These are phyloP conservation scores for Puccinia horiana DNA, from an alignment of 1,284 basidiomycete species.

Conservation along the genomic window DNA sequence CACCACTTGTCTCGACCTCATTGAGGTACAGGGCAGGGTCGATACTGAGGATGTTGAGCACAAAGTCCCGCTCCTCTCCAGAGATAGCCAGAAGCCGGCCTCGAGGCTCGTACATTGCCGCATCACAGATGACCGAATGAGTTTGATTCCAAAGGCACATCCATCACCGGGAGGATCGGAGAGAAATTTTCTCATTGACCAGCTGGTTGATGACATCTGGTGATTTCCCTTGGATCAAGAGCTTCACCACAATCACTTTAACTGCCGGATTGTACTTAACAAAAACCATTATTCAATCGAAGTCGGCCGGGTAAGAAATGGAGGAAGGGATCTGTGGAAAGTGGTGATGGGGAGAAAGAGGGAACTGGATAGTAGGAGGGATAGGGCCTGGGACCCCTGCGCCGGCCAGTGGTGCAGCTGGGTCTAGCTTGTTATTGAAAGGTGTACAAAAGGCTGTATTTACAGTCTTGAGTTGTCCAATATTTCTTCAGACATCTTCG, in stretches of 20 bases:
- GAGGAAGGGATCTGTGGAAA: too few relatives aligned
- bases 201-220: not conserved
- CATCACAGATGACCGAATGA: not conserved
- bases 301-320: too few relatives aligned
- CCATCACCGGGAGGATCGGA: not conserved
- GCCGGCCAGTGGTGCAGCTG: too few relatives aligned
- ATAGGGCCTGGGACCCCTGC: too few relatives aligned
- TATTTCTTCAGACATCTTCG: too few relatives aligned
- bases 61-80: not conserved
- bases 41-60: not conserved
- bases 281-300: too few relatives aligned
- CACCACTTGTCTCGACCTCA: not conserved
- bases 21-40: slow-evolving; percentile 3
- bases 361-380: too few relatives aligned
- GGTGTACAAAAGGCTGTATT: too few relatives aligned
- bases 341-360: too few relatives aligned
- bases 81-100: not conserved
- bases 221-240: not conserved
- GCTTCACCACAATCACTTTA: not conserved
- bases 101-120: not conserved
- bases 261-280: not conserved
- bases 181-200: not conserved
- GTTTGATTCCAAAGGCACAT: not conserved
- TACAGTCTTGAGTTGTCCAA: too few relatives aligned
- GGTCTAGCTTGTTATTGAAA: too few relatives aligned